Conservation (phyloP, 1,284 basidiomycete genomes). For the Sanghuangporus baumii region DNA sequence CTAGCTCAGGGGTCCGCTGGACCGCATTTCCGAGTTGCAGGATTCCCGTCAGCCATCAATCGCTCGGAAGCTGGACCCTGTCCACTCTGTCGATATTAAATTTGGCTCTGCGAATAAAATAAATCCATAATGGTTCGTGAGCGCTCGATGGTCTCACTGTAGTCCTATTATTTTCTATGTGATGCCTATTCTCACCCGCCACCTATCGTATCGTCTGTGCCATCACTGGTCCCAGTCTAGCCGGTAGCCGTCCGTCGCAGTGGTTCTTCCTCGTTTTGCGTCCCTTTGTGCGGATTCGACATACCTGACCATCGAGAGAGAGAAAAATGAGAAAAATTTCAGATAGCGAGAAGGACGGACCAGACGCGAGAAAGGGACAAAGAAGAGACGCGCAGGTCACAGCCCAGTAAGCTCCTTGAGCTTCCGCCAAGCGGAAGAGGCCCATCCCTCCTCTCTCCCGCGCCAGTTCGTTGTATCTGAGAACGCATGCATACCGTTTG, state of each 20-base stretch:
- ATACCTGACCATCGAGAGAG: slow-evolving; percentile 13
- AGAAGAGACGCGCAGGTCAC: slow-evolving; percentile 49
- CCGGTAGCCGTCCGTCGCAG: slow-evolving; percentile 15
- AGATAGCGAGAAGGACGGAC: slow-evolving; percentile 23
- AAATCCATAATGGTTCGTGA: slow-evolving; percentile 9
- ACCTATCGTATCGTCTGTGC: slow-evolving; percentile 8
- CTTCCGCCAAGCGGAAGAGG: slow-evolving; percentile 61
- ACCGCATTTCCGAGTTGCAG: background rate
- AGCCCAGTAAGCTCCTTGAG: slow-evolving; percentile 62
- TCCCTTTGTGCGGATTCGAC: background rate
- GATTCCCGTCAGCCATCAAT: slow-evolving; percentile 6
- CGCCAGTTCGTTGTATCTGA: slow-evolving; percentile 44
- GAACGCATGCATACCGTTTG: slow-evolving; percentile 75
- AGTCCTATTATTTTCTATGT: slow-evolving; percentile 4
- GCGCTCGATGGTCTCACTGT: slow-evolving; percentile 11
- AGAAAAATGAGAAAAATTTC: slow-evolving; percentile 14
- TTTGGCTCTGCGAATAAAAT: slow-evolving; percentile 11
- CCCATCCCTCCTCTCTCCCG: slow-evolving; percentile 48
- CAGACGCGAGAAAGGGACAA: slow-evolving; percentile 34
- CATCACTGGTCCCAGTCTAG: slow-evolving; percentile 4
- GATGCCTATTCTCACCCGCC: slow-evolving; percentile 2
- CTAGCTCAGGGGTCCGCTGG: slow-evolving; percentile 3
- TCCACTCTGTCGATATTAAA: slow-evolving; percentile 6
- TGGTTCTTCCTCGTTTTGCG: slow-evolving; percentile 14
- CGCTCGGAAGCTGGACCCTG: background rate